A percentile compares a stretch with the other conserved stretches of the same genome.
These are phyloP conservation scores for Leptoxyphium fumago DNA, from an alignment of 2,329 filamentous ascomycete genomes.

Conservation along the genomic window DNA sequence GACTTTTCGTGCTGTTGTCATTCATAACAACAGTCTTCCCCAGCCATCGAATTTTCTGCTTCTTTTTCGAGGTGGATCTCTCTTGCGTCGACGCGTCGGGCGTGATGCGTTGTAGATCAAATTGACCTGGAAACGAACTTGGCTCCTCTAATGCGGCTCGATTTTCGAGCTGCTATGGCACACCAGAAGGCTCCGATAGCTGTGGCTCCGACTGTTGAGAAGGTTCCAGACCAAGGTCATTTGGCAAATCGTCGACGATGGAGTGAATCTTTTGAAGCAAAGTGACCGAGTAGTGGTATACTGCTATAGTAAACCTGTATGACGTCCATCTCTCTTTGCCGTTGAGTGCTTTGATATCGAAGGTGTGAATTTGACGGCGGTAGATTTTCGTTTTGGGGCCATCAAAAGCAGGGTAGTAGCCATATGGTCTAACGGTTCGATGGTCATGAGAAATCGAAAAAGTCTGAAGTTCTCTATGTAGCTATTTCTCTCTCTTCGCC, in stretches of 20 bases:
- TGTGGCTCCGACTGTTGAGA: no score
- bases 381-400: constrained; percentile 6
- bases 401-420: constrained; percentile 6
- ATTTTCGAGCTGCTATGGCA: no score
- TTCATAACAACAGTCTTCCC: no score
- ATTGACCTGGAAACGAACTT: no score
- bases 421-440: constrained; percentile 3
- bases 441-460: constrained; percentile 8
- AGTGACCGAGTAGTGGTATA: constrained; percentile 9
- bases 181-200: constrained; percentile 3
- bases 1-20: no score
- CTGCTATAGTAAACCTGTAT: constrained; percentile 9
- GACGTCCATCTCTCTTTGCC: constrained; percentile 9
- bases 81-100: no score
- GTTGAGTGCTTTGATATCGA: constrained; percentile 6
- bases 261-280: constrained; percentile 6
- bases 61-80: no score
- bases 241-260: constrained; percentile 7
- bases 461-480: constrained; percentile 5
- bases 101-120: no score
- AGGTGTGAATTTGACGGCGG: constrained; percentile 6
- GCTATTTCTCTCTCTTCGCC: constrained; percentile 21
- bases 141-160: no score
- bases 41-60: no score
- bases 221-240: constrained; percentile 5